Base-by-base conservation (phyloP, 306 rosid species). In the Styphnolobium japonicum region DNA sequence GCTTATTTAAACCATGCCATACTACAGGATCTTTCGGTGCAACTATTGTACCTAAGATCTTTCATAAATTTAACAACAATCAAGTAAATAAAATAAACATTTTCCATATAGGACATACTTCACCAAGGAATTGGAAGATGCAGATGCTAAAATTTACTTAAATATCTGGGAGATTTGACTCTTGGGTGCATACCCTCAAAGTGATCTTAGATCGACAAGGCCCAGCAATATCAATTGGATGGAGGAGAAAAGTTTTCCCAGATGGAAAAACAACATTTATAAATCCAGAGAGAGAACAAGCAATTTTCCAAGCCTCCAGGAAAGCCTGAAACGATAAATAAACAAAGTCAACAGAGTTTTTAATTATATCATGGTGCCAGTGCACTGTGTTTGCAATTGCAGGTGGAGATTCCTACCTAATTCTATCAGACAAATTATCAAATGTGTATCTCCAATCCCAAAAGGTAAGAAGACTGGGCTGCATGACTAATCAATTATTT, bases 191-290 rank as follows among this genome's bases (percentile, higher is more conserved):
- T 84, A 94, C 97, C 92, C 22, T 31, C 80, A 86, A 91, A 69
- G 87, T 87, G 71, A 94, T 65, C 88, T 79, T 92, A 25, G 97
- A 89, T 70, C 73, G 85, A 87, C 98, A 94, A 48, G 97, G 97
- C 49, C 98, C 98, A 27, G 78, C 81, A 67, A 92, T 77, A 84
- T 87, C 89, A 25, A 87, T 11, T 74, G 97, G 98, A 80, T 89
- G 76, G 57, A 92, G 51, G 46, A 89, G 86, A 82, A 82, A 92
- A 53, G 87, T 73, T 49, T 82, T 85, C 55, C 86, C 89, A 29
- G 69, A 74, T 4, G 94, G 97, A 84, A 92, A 57, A 36, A 81
- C 80, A 64, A 94, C 56, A 12, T 58, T 66, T 36, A 55, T 3
- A 63, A 74, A 71, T 16, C 39, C 83, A 16, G 87, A 51, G 34